Evolutionary conservation across 257 asterid genomes (phyloP).

Genomic region (Ophiorrhiza pumila): DNA sequence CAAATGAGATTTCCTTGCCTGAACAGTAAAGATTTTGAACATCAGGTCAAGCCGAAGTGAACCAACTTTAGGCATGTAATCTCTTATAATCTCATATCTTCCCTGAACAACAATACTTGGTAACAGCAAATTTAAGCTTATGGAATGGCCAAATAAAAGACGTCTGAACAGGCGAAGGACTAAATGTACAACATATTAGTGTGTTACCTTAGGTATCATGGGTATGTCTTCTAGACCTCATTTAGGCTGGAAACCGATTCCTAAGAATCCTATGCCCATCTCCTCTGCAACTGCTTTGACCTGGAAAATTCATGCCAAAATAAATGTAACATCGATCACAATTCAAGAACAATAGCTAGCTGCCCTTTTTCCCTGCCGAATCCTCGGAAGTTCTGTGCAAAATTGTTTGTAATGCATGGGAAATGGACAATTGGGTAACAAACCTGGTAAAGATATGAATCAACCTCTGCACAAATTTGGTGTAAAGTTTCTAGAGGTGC

Average conservation of each 20-base stretch:
- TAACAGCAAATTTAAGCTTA: conserved; percentile 28
- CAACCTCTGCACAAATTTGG: conserved; percentile 97
- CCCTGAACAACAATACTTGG: conserved; percentile 55
- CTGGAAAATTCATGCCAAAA: conserved; percentile 37
- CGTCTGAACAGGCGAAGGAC: too few species aligned
- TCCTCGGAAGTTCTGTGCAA: too few species aligned
- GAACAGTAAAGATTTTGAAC: conserved; percentile 94
- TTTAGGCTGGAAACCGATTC: conserved; percentile 93
- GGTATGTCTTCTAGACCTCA: conserved; percentile 92
- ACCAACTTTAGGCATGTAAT: conserved; percentile 99
- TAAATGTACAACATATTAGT: neutral
- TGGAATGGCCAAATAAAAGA: neutral
- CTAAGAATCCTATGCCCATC: conserved; percentile 94
- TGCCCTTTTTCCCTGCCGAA: too few species aligned
- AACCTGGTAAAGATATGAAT: conserved; percentile 95
- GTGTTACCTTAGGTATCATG: conserved; percentile 88
- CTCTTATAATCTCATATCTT: conserved; percentile 82
- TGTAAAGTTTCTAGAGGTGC: conserved; percentile 97
- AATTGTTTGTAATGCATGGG: neutral
- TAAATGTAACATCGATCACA: neutral
- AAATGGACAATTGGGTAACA: too few species aligned
- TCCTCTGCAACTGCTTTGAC: conserved; percentile 98
- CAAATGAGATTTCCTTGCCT: conserved; percentile 52
- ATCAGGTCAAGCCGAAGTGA: conserved; percentile 94
- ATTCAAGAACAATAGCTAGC: neutral